A percentile compares a stretch with the other conserved stretches of the same genome.
phyloP scores from a whole-genome alignment of 2,329 filamentous ascomycete genomes.

The Fonsecaea erecta region DNA sequence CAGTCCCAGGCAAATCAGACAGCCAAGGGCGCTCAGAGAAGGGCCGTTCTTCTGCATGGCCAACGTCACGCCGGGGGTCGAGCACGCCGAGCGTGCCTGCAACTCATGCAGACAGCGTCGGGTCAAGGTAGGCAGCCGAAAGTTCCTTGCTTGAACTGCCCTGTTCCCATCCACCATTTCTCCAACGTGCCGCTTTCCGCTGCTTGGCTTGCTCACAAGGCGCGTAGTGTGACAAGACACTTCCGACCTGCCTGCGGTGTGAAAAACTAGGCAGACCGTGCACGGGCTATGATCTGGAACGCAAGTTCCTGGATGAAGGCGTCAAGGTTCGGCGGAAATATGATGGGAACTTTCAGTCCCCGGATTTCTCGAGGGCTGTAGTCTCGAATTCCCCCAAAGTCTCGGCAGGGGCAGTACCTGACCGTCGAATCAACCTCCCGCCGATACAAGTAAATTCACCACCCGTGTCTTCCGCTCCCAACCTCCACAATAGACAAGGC shows the following conservation, averaged over 20 bases:
- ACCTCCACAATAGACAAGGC: conserved; percentile 8
- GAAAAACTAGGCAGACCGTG: conserved; percentile 46
- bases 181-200: neutral
- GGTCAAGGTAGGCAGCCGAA: conserved; percentile 30
- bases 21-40: conserved; percentile 12
- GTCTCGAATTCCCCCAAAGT: conserved; percentile 17
- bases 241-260: conserved; percentile 47
- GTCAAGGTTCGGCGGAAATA: conserved; percentile 45
- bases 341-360: conserved; percentile 28
- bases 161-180: neutral
- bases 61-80: conserved; percentile 13
- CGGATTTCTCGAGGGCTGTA: conserved; percentile 14
- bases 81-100: conserved; percentile 30
- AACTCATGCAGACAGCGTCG: conserved; percentile 33
- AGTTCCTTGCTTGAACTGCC: neutral
- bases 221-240: conserved; percentile 48
- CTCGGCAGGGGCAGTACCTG: neutral
- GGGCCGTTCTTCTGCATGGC: conserved; percentile 21
- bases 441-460: conserved; percentile 23
- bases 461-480: conserved; percentile 9
- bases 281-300: conserved; percentile 50
- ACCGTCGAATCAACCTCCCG: conserved; percentile 15
- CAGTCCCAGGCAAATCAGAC: conserved; percentile 16
- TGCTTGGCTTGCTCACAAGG: conserved; percentile 8
- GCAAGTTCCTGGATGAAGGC: conserved; percentile 51